Evolutionary conservation across 345 rosid genomes (phyloP), one percentile per base, ranked within the genome.

Genomic region (Lepidium africanum): DNA sequence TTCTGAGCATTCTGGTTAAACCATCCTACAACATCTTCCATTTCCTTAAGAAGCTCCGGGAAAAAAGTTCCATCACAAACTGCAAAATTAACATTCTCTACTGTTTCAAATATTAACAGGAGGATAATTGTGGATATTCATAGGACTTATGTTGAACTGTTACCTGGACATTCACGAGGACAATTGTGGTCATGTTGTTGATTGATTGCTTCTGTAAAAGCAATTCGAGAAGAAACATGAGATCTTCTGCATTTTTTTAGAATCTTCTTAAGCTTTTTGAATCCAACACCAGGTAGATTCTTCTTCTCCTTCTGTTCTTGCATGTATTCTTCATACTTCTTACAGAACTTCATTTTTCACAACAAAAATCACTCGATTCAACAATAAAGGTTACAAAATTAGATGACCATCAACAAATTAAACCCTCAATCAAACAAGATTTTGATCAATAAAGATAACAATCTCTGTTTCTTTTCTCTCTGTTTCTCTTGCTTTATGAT

Each of bases 21-120:
- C 83, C 88, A 85, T 5, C 96, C 92, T 2, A 91, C 88, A 7
- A 94, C 82, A 43, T 81, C 83, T 1, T 92, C 87, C 95, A 91
- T 94, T 68, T 91, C 97, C 57, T 74, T 77, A 8, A 83, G 78
- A 70, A 94, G 96, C 66, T 87, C 83, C 52, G 99, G 96, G 82
- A 94, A 94, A 81, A 94, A 94, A 57, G 85, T 88, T 33, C 87
- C 97, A 70, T 91, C 97, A 53, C 99, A 94, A 41, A 90, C 99
- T 91, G 59, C 78, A 69, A 36, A n/a, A 87, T 92, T 82, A 59
- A 13, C 36, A 59, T 54, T 10, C 25, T 54, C 25, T 54, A 2
- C 41, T 35, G 42, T 4, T 15, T 35, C 10, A 19, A 13, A 48
- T 47, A 25, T 21, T 63, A 5, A 48, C 10, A 35, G 58, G 71